Evolutionary conservation across 371 early-diverging fungal species (phyloP).

Genomic region (Apophysomyces elegans): DNA sequence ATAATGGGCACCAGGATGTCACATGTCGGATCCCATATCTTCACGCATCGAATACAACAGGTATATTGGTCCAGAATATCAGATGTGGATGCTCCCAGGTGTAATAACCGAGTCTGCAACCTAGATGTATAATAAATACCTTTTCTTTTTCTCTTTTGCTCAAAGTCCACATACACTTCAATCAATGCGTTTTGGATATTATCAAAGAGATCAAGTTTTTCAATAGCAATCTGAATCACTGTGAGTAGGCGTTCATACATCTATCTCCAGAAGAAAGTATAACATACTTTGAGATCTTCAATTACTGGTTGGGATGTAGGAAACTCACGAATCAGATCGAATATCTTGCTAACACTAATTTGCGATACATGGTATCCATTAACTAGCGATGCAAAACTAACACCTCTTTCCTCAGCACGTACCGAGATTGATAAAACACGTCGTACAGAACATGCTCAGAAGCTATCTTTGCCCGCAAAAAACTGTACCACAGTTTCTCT

Average conservation of each 20-base stretch:
- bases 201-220: constrained; percentile 18
- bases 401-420: not conserved
- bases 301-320: constrained; percentile 34
- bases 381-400: not conserved
- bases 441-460: constrained; percentile 19
- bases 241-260: not conserved
- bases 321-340: constrained; percentile 43
- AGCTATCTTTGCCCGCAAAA: constrained; percentile 21
- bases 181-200: constrained; percentile 26
- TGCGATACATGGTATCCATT: not conserved
- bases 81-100: constrained; percentile 36
- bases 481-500: constrained; percentile 16
- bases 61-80: constrained; percentile 40
- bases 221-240: constrained; percentile 19
- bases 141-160: too few relatives aligned
- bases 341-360: constrained; percentile 25
- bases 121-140: constrained; percentile 13
- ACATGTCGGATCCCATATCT: constrained; percentile 40
- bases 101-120: constrained; percentile 34
- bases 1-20: constrained; percentile 31
- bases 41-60: constrained; percentile 36
- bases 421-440: constrained; percentile 25
- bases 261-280: not conserved
- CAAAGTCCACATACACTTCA: constrained; percentile 26
- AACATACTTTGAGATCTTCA: constrained; percentile 35